Evolutionary conservation across 1,284 basidiomycete genomes (phyloP).

Genomic region (Leccinum griseonigrum): DNA sequence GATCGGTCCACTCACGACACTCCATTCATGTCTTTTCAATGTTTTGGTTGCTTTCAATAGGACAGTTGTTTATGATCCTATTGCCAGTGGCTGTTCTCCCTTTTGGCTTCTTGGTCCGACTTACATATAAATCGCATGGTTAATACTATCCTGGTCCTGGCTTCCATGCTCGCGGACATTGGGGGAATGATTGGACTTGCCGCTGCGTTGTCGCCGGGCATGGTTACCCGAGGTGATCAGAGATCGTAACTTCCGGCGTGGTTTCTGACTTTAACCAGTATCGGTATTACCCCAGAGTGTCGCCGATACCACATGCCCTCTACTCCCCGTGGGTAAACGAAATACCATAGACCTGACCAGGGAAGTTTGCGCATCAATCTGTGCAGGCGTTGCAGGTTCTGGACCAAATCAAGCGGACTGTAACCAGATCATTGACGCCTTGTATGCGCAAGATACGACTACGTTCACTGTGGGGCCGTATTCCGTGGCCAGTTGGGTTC

Average conservation of each 20-base stretch:
- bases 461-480: conserved; percentile 4
- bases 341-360: conserved; percentile 2
- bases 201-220: neutral
- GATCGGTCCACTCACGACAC: too few relatives aligned
- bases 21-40: too few relatives aligned
- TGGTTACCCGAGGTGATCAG: neutral
- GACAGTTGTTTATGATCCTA: too few relatives aligned
- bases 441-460: neutral
- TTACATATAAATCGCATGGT: neutral
- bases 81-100: too few relatives aligned
- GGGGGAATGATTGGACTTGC: neutral
- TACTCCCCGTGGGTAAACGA: conserved; percentile 1
- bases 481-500: conserved; percentile 8
- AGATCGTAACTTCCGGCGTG: neutral
- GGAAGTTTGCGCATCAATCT: neutral
- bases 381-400: conserved; percentile 1
- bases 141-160: neutral
- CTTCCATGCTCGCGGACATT: neutral
- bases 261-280: neutral
- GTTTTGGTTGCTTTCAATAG: too few relatives aligned
- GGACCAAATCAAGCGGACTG: conserved; percentile 13
- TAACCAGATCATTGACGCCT: conserved; percentile 5
- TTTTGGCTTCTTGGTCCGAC: neutral
- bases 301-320: neutral
- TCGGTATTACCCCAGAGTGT: neutral